These are phyloP conservation scores for Aspergillus sp. DNA, from an alignment of 2,329 filamentous ascomycete species.

Conservation along the genomic window DNA sequence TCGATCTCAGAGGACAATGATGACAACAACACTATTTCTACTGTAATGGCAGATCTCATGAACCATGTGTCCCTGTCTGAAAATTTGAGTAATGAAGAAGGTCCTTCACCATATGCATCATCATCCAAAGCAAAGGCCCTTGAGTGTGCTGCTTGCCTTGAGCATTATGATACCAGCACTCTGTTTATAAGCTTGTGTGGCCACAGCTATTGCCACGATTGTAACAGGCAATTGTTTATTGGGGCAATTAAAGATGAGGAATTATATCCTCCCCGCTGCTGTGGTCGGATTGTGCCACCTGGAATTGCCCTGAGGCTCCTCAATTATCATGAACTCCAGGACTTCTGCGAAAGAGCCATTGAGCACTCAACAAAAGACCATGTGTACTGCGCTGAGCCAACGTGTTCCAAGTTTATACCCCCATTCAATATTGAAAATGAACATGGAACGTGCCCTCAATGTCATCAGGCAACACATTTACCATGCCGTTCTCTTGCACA, in stretches of 20 bases:
- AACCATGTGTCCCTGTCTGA: not conserved
- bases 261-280: conserved; percentile 13
- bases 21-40: not conserved
- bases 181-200: conserved; percentile 1
- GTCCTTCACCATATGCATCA: not conserved
- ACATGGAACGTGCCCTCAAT: conserved; percentile 9
- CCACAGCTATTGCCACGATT: conserved; percentile 4
- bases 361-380: conserved; percentile 9
- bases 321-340: conserved; percentile 5
- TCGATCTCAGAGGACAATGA: not conserved
- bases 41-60: not conserved
- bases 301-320: conserved; percentile 4
- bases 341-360: conserved; percentile 6
- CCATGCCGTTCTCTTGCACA: conserved; percentile 10
- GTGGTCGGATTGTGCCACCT: conserved; percentile 4
- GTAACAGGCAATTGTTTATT: conserved; percentile 8
- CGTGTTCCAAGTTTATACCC: conserved; percentile 14
- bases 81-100: not conserved
- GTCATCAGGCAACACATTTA: conserved; percentile 9
- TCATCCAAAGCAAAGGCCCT: not conserved
- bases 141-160: conserved; percentile 5
- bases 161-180: not conserved
- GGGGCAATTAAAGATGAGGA: conserved; percentile 11
- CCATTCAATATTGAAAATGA: conserved; percentile 5
- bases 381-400: conserved; percentile 14